A percentile compares a stretch with the other conserved stretches of the same genome.
Evolutionary conservation across 2,329 filamentous ascomycete genomes (phyloP).

Genomic region (Raffaelea deltoideospora): DNA sequence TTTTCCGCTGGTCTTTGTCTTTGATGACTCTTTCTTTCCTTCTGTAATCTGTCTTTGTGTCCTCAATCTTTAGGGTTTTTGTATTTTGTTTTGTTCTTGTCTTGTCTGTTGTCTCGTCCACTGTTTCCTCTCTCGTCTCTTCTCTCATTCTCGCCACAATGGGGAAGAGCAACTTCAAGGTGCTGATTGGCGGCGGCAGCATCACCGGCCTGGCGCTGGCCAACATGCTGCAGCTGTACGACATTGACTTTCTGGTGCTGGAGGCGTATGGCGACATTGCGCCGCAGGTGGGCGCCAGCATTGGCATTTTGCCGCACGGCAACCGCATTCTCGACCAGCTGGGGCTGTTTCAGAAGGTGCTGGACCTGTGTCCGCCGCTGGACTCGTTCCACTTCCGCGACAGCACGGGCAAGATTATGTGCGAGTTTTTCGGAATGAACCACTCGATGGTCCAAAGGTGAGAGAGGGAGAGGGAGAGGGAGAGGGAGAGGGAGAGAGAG

Average conservation of each 20-base stretch:
- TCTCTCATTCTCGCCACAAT: neutral
- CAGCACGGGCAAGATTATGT: slow-evolving; percentile 7
- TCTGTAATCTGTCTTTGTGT: too few relatives aligned
- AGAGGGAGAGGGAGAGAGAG: too few relatives aligned
- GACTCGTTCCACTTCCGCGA: slow-evolving; percentile 4
- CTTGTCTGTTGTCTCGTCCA: too few relatives aligned
- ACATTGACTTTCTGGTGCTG: slow-evolving; percentile 32
- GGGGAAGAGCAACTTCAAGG: slow-evolving; percentile 13
- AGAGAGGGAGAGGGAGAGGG: too few relatives aligned
- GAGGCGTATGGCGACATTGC: slow-evolving; percentile 26
- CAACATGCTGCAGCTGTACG: slow-evolving; percentile 25
- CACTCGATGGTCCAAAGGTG: slow-evolving; percentile 1
- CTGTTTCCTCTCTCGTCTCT: too few relatives aligned
- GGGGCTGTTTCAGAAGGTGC: slow-evolving; percentile 19
- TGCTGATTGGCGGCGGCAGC: slow-evolving; percentile 33
- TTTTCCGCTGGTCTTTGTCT: too few relatives aligned
- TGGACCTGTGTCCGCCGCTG: slow-evolving; percentile 4
- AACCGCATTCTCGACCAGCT: slow-evolving; percentile 34
- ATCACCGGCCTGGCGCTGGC: slow-evolving; percentile 32
- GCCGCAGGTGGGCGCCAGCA: slow-evolving; percentile 30
- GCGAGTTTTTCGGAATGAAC: slow-evolving; percentile 10
- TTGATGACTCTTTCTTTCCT: too few relatives aligned
- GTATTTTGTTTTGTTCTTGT: too few relatives aligned
- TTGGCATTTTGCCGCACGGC: slow-evolving; percentile 27
- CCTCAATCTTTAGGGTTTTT: too few relatives aligned